Conservation (phyloP, 495 filamentous ascomycete species). For the Neurospora tetrasperma region DNA sequence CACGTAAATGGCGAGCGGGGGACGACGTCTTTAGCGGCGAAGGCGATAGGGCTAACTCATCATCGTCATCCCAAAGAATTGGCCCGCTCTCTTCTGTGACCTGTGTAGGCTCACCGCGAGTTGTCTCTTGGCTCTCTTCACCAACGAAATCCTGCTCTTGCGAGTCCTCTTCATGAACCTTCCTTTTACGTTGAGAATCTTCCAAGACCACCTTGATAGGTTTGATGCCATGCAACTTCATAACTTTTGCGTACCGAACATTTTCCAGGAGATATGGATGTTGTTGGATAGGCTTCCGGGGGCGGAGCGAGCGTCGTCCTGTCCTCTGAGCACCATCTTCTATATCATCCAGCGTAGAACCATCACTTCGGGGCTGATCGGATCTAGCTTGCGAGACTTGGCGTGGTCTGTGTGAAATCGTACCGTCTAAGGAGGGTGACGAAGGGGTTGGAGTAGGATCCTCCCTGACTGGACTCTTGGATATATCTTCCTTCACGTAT, state of each 20-base stretch:
- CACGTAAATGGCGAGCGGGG: conserved; percentile 1
- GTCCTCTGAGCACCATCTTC: conserved; percentile 12
- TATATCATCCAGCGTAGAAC: background rate
- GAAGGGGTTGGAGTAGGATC: background rate
- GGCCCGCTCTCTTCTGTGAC: conserved; percentile 20
- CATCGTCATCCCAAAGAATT: conserved; percentile 12
- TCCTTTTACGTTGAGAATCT: conserved; percentile 20
- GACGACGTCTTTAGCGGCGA: conserved; percentile 20
- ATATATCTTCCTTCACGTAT: background rate
- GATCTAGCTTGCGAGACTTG: background rate
- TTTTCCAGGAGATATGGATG: conserved; percentile 63
- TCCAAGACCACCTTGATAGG: conserved; percentile 43
- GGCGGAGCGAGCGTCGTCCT: conserved; percentile 41
- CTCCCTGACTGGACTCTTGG: background rate
- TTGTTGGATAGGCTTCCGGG: conserved; percentile 65
- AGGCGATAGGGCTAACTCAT: conserved; percentile 19
- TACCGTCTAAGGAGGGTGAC: background rate
- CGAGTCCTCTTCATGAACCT: conserved; percentile 30
- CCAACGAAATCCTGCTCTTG: conserved; percentile 38
- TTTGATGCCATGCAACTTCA: conserved; percentile 52
- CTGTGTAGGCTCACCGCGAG: conserved; percentile 10
- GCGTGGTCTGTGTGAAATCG: background rate
- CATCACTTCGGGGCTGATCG: background rate
- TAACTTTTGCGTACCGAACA: conserved; percentile 50
- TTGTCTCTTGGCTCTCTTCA: conserved; percentile 38